Evolutionary conservation across 176 grass and related monocot genomes (phyloP).

Genomic region (Carex littledalei): DNA sequence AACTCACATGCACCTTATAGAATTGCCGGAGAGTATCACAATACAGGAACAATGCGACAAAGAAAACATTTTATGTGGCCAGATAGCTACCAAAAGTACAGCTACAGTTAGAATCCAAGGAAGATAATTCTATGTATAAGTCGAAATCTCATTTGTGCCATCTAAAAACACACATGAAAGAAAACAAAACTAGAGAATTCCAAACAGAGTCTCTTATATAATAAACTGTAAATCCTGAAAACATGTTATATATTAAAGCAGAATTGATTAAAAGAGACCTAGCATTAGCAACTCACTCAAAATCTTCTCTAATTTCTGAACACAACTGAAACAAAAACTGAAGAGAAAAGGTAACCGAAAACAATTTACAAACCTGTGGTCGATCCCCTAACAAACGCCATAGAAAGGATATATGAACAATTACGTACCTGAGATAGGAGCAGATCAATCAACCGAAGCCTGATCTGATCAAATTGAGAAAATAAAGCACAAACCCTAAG

Average conservation of each 20-base stretch:
- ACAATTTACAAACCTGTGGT: not conserved
- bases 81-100: constrained; percentile 1
- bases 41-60: not conserved
- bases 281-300: not conserved
- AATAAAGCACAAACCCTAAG: not conserved
- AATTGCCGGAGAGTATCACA: not conserved
- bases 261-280: not conserved
- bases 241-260: not conserved
- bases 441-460: not conserved
- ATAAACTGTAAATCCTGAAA: not conserved
- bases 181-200: not conserved
- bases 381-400: not conserved
- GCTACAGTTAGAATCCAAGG: constrained; percentile 11
- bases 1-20: not conserved
- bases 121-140: not conserved
- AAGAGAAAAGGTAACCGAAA: not conserved
- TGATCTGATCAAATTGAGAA: not conserved
- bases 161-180: too few species aligned
- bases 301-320: not conserved
- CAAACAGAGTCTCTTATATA: not conserved
- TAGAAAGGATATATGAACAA: not conserved
- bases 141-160: not conserved
- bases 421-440: not conserved
- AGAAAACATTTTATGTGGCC: not conserved
- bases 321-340: not conserved